Evolutionary conservation across 805 yeast species (phyloP), one percentile per base, ranked within the genome.

Genomic region (Spathaspora girioi): DNA sequence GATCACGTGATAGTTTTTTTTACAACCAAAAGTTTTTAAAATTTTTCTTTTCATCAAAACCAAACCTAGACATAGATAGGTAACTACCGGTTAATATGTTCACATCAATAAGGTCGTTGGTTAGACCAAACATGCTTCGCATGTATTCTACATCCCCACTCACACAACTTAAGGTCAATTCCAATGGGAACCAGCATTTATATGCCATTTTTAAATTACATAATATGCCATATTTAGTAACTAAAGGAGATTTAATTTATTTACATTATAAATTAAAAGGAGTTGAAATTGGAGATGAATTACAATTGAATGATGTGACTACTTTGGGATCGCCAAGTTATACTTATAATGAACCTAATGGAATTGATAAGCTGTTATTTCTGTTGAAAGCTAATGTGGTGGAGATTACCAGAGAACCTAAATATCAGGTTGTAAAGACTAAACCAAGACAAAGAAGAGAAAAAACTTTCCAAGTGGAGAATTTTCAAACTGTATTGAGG

Each of bases 191-290:
- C 27, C 56, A 62, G 43, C 81, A 81, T 55, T 69, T 93, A 31
- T 94, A 90, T 64, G 98, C 98, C 45, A 77, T 89, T 8, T 79
- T 93, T 57, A 83, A 82, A 59, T 80, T 94, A 38, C 94, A 90
- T 72, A 82, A 86, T 68, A 83, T 90, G 68, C 89, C 94, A 43
- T 91, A 89, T 63, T 74, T 94, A 54, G 94, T 94, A 15, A 91
- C 98, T 23, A 82, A 85, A 58, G 99, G 99, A 19, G 99, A 94
- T 67, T 80, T 77, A 57, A 80, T 94, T 48, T 79, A 83, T 20
- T 69, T 94, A 40, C 97, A 97, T 2, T 92, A 81, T 68, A 80
- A 83, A 56, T 64, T 94, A 75, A 86, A 83, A 60, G 80, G 82
- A 49, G 94, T 86, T 10, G 77, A 83, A 48, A 84, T 93, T 3